These are phyloP conservation scores for Penicillium sp. DNA, from an alignment of 2,329 filamentous ascomycete species.

Conservation along the genomic window DNA sequence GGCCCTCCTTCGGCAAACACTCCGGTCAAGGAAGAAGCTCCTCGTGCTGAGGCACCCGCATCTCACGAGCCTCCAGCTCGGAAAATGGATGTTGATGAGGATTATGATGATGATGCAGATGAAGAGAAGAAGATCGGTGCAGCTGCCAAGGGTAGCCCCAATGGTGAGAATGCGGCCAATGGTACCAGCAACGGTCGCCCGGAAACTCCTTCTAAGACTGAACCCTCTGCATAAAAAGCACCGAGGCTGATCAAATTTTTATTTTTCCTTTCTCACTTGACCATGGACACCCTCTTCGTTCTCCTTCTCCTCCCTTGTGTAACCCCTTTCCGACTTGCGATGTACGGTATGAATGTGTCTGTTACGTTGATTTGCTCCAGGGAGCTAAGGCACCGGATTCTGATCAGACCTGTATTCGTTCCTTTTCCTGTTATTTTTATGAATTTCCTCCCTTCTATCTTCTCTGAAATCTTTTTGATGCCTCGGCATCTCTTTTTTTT, in stretches of 20 bases:
- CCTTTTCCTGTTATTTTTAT: slow-evolving; percentile 24
- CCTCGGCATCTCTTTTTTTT: slow-evolving; percentile 19
- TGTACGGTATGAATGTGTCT: slow-evolving; percentile 32
- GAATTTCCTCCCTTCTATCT: slow-evolving; percentile 22
- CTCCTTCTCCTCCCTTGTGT: slow-evolving; percentile 19
- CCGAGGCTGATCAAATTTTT: neutral
- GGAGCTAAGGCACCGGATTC: slow-evolving; percentile 17
- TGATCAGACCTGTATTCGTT: slow-evolving; percentile 27
- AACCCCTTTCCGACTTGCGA: slow-evolving; percentile 14
- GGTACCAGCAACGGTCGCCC: slow-evolving; percentile 30
- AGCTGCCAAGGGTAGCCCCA: slow-evolving; percentile 40
- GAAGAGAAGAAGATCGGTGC: slow-evolving; percentile 66
- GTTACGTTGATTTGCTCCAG: slow-evolving; percentile 19
- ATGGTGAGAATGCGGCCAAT: slow-evolving; percentile 33
- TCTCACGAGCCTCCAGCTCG: slow-evolving; percentile 81
- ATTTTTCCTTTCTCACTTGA: neutral
- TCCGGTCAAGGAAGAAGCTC: slow-evolving; percentile 61
- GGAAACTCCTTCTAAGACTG: slow-evolving; percentile 37
- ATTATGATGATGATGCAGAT: slow-evolving; percentile 93
- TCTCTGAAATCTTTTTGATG: slow-evolving; percentile 29
- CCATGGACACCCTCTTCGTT: neutral
- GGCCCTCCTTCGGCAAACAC: slow-evolving; percentile 52
- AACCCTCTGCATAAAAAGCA: slow-evolving; percentile 31
- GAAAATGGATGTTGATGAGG: slow-evolving; percentile 96
- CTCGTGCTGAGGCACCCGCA: slow-evolving; percentile 53